Evolutionary conservation across 441 rosid species (phyloP), one percentile per base, ranked within the genome.

Genomic region (Populus tomentosa): DNA sequence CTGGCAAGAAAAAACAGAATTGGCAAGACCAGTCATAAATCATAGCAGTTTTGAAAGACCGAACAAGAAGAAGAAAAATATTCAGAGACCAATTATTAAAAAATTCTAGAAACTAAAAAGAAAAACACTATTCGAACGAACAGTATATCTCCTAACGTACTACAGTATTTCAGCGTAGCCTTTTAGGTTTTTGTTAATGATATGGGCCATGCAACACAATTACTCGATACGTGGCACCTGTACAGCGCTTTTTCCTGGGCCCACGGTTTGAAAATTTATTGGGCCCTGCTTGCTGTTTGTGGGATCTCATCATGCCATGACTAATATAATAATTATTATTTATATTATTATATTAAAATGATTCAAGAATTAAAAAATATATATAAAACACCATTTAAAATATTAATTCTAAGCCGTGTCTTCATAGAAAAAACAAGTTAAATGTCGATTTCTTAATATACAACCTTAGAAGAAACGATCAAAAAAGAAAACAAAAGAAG

Each of bases 141-240:
- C 0, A 16, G 20, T 50, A 14, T 5, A 50, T 50, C 18, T 14
- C 56, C 56, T 14, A 5, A 50, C 56, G 7, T 1, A 16, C 20
- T 14, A 5, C 56, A 16, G 56, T 16, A 14, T 46, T 46, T 46
- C 56, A 4, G 56, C 0, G 56, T 46, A 14, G 20, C 56, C 56
- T 46, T 46, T 46, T 13, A 46, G 56, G 56, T 46, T 46, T 14
- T 50, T 50, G 20, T 50, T 50, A 74, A 73, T 79, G 80, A 82
- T 26, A 28, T 82, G 88, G 89, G 83, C 88, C 89, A 83, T 69
- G 81, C 82, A 56, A 28, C 50, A 69, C 86, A 81, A 30, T 4
- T 73, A 82, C 80, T 78, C 70, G 82, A 82, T 88, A 89, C 89
- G 90, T 89, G 88, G 80, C 83, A 73, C 62, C 2, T 53, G 79